Evolutionary conservation across 495 filamentous ascomycete genomes (phyloP), one percentile per base, ranked within the genome.

Genomic region (Hyaloscypha hepaticicola): DNA sequence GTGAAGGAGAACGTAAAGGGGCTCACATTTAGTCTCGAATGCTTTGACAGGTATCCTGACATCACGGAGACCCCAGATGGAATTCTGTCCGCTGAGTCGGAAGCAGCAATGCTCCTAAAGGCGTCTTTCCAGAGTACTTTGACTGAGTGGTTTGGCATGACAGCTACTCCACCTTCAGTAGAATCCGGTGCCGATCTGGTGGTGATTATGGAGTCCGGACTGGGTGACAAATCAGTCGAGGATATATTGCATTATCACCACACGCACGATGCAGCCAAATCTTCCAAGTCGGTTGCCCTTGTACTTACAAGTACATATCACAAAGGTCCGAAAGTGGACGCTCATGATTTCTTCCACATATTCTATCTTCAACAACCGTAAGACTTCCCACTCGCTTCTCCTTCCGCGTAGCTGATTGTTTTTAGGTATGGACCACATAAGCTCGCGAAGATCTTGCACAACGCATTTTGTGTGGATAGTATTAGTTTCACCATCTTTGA

Each of bases 401-500:
- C 34, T 16, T 25, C 22, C 28, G 6, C 21, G 27, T 27, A 62
- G 33, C 69, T 71, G 58, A 72, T 49, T 29, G 34, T 1, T 33
- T 31, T 12, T 52, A 78, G 76, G 16, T 70, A 71, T 63, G 88
- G 87, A 0, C 87, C 87, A 19, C 81, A 88, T 64, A 90, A 90
- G 67, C 69, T 89, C 31, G 86, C 85, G 9, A 86, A 84, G 74
- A 81, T 74, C 65, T 80, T 77, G 9, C 63, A 70, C 52, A 59
- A 55, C 21, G 65, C 59, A 7, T 68, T 68, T 33, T 63, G 55
- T 29, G 16, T 45, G 19, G 38, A 45, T 19, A 45, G 38, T 16
- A 8, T 33, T 31, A 41, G 33, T 25, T 24, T 59, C 56, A 21
- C 56, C 29, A 59, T 51, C 26, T 49, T 38, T 16, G 38, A 45